Evolutionary conservation across 2,329 filamentous ascomycete species (phyloP).

Genomic region (Coniochaeta sp.): DNA sequence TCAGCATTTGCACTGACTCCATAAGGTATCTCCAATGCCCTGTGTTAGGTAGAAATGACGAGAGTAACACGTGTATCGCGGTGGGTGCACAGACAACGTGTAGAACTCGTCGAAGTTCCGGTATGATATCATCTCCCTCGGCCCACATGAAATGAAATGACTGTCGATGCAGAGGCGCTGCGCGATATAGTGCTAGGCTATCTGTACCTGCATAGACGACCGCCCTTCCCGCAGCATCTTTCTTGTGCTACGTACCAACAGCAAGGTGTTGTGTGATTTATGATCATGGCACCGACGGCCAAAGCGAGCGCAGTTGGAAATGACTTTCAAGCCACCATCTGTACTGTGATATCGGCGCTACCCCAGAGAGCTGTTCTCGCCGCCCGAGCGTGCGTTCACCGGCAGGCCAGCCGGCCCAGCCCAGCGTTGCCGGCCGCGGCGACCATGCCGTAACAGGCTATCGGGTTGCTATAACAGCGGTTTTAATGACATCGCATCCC

Average conservation of each 20-base stretch:
- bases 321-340: background rate
- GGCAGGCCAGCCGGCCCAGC: background rate
- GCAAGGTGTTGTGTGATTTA: background rate
- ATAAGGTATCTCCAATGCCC: no score
- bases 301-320: background rate
- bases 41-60: no score
- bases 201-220: background rate
- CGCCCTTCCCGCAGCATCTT: background rate
- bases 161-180: background rate
- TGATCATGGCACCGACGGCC: background rate
- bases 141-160: background rate
- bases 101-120: background rate
- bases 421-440: background rate
- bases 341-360: background rate
- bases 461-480: background rate
- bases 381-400: background rate
- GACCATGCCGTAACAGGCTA: background rate
- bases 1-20: background rate
- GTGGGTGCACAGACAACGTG: background rate
- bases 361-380: background rate
- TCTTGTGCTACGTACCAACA: background rate
- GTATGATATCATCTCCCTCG: background rate
- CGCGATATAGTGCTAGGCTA: background rate
- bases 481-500: background rate
- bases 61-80: no score